phyloP scores from a whole-genome alignment of 2,329 filamentous ascomycete genomes.

The Pyricularia sp. region DNA sequence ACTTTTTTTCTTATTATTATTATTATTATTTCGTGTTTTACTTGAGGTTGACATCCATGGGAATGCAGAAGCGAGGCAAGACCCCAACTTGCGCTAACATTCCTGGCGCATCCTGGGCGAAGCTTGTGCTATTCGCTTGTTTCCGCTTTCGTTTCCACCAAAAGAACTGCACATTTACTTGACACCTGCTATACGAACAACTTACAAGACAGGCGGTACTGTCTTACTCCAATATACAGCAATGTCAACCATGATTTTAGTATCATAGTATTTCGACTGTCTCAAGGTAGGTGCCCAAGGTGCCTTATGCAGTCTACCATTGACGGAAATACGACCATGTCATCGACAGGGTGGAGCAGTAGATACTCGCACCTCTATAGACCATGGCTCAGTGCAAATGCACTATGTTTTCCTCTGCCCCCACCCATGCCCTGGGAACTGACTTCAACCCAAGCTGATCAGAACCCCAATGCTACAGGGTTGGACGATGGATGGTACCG shows the following conservation, averaged over 20 bases:
- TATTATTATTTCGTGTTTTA: background rate
- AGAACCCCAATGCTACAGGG: background rate
- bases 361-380: background rate
- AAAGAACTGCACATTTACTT: background rate
- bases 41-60: background rate
- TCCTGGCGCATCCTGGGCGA: background rate
- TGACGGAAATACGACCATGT: background rate
- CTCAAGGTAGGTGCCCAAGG: background rate
- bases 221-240: background rate
- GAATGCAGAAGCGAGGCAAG: background rate
- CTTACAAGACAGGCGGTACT: background rate
- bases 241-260: background rate
- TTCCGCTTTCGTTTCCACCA: background rate
- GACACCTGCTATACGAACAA: background rate
- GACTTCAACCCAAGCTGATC: background rate
- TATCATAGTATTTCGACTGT: background rate
- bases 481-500: background rate
- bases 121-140: background rate
- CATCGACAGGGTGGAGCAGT: background rate
- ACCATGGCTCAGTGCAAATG: background rate
- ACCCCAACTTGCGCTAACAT: background rate
- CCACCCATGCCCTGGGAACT: background rate
- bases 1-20: background rate
- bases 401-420: background rate
- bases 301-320: background rate